Evolutionary conservation across 495 filamentous ascomycete species (phyloP).

Genomic region (Aspergillus wentii): DNA sequence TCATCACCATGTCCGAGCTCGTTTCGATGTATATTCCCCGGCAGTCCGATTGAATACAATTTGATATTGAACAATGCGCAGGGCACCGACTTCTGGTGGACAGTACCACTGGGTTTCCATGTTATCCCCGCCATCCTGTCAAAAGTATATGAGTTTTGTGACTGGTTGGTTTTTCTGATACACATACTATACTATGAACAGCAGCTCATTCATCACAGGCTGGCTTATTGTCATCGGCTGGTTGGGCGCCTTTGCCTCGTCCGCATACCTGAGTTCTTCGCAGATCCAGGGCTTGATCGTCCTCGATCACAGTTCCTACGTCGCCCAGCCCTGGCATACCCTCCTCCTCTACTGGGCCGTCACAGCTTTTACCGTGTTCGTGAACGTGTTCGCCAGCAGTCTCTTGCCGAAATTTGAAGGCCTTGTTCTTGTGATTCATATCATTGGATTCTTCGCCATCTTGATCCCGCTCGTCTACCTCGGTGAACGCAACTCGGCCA

Average conservation of each 20-base stretch:
- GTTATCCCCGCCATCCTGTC: slow-evolving; percentile 31
- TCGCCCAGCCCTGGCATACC: slow-evolving; percentile 36
- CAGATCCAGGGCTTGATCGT: slow-evolving; percentile 40
- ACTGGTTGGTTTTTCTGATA: background rate
- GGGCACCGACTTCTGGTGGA: slow-evolving; percentile 34
- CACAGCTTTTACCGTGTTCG: slow-evolving; percentile 20
- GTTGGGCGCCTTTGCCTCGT: slow-evolving; percentile 26
- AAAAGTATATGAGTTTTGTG: slow-evolving; percentile 38
- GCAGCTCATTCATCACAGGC: too few species aligned
- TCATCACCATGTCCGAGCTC: slow-evolving; percentile 24
- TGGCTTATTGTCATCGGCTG: slow-evolving; percentile 42
- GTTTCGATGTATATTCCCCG: slow-evolving; percentile 19
- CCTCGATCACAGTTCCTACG: slow-evolving; percentile 27
- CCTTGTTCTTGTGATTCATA: slow-evolving; percentile 41
- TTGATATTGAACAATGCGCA: background rate
- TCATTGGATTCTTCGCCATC: slow-evolving; percentile 40
- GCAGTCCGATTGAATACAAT: background rate
- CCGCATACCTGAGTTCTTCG: slow-evolving; percentile 29
- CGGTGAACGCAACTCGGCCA: slow-evolving; percentile 29
- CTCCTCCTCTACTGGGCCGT: slow-evolving; percentile 40
- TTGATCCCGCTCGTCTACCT: slow-evolving; percentile 37
- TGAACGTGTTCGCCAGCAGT: slow-evolving; percentile 36
- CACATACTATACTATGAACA: background rate
- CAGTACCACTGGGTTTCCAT: slow-evolving; percentile 31
- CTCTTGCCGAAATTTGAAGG: slow-evolving; percentile 44